Conservation (phyloP, 2,329 filamentous ascomycete species). For the Fusarium burgessii region DNA sequence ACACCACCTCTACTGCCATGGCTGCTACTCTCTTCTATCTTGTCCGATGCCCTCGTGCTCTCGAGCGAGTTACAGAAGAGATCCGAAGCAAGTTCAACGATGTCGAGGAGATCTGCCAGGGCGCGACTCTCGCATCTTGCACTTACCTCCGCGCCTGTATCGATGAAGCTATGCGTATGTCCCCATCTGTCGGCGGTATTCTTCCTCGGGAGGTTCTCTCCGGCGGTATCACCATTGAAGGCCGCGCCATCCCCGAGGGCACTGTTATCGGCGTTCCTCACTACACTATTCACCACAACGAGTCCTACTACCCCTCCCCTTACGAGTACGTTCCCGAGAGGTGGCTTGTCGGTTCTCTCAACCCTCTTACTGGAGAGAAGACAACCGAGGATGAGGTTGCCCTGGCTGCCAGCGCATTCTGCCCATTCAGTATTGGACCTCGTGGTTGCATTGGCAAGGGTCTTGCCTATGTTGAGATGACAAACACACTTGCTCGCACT, state of each 20-base stretch:
- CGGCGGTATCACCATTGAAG: constrained; percentile 67
- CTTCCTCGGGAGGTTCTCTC: constrained; percentile 69
- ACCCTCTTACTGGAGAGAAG: constrained; percentile 50
- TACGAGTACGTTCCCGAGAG: constrained; percentile 72
- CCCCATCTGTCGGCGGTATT: constrained; percentile 70
- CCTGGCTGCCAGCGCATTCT: constrained; percentile 75
- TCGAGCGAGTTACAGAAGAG: constrained; percentile 62
- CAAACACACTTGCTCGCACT: constrained; percentile 69
- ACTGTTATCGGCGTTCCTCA: constrained; percentile 73
- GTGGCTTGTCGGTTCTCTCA: constrained; percentile 67
- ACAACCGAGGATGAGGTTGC: constrained; percentile 64
- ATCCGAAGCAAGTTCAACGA: constrained; percentile 63
- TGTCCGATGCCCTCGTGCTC: constrained; percentile 61
- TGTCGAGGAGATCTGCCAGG: constrained; percentile 67
- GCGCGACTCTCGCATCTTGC: constrained; percentile 62
- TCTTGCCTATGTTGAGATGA: constrained; percentile 76
- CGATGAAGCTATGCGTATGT: constrained; percentile 74
- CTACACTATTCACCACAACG: constrained; percentile 77
- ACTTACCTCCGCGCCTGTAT: constrained; percentile 73
- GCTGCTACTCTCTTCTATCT: constrained; percentile 74
- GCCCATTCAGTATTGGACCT: constrained; percentile 78
- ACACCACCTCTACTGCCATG: constrained; percentile 78
- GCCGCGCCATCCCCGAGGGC: constrained; percentile 66
- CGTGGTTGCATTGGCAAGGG: constrained; percentile 80
- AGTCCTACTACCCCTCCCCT: constrained; percentile 70